These are phyloP conservation scores for Lipomyces oligophaga DNA, from an alignment of 805 yeast species.

Conservation along the genomic window DNA sequence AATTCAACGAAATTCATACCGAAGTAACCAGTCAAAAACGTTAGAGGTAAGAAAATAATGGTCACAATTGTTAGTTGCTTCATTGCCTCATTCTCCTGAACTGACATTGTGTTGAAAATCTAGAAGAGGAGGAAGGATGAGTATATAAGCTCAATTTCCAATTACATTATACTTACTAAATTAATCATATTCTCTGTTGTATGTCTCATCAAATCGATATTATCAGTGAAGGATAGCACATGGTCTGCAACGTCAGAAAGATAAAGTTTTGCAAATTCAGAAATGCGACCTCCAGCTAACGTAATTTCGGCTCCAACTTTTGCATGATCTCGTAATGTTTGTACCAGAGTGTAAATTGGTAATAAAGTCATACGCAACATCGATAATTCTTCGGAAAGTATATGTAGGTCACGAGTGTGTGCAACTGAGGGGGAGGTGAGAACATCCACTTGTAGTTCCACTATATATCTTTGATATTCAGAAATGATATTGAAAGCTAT, in stretches of 20 bases:
- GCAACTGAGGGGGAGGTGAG: conserved; percentile 48
- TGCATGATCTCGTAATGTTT: conserved; percentile 45
- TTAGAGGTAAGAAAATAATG: conserved; percentile 55
- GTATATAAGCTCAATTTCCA: not conserved
- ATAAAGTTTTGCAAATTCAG: conserved; percentile 47
- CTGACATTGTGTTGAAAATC: conserved; percentile 56
- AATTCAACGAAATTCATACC: conserved; percentile 53
- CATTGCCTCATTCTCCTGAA: conserved; percentile 54
- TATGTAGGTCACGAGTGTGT: conserved; percentile 52
- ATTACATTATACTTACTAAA: conserved; percentile 30
- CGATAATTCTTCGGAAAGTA: conserved; percentile 52
- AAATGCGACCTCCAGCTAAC: conserved; percentile 35
- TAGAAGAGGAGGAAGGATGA: not conserved
- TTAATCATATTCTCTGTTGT: conserved; percentile 51
- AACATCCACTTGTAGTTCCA: conserved; percentile 52
- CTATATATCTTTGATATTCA: conserved; percentile 48
- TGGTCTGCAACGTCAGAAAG: conserved; percentile 58
- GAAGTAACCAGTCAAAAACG: conserved; percentile 60
- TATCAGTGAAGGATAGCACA: conserved; percentile 44
- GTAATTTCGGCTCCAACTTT: conserved; percentile 13
- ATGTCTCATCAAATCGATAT: conserved; percentile 51
- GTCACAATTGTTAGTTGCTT: conserved; percentile 52
- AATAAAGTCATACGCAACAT: conserved; percentile 46
- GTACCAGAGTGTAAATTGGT: conserved; percentile 48
- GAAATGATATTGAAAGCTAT: conserved; percentile 50